Base-by-base conservation (phyloP, 148 eudicot species). In the Selenicereus undatus region DNA sequence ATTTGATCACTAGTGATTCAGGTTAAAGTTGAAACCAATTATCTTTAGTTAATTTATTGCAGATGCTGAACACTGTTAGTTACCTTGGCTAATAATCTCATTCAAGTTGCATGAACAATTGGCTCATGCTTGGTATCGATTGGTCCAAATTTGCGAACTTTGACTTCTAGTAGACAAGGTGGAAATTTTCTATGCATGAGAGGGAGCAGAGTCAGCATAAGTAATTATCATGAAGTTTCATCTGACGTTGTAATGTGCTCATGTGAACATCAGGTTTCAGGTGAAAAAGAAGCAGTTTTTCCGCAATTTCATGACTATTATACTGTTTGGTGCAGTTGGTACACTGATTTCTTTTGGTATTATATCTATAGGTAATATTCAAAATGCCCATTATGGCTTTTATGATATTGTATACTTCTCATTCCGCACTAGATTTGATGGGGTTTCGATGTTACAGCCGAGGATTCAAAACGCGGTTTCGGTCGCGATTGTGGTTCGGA, bases 281-380 rank as follows among this genome's bases (percentile, higher is more conserved):
- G 97, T 92, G 76, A 92, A 92, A 82, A 92, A 92, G 89, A 92
- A 92, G 84, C 92, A 89, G 52, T 92, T 92, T 83, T 92, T 92
- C 75, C 97, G 94, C 80, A 92, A 92, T 81, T 88, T 91, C 89
- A 86, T 87, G 86, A 92, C 94, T 70, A 92, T 92, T 54, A 87
- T 84, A 52, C 66, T 89, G 81, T 92, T 92, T 88, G 97, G 97
- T 77, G 92, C 90, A 6, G 51, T 92, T 83, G 97, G 97, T 74
- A 91, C 97, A 36, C 70, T 89, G 81, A 91, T 92, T 86, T 92
- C 97, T 30, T 91, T 91, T 78, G 84, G 78, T 82, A 87, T 88
- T 89, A 87, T 92, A 87, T 92, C 97, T 78, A 82, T 89, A 24
- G 97, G 97, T 92, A 87, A 48, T 50, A 1, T 51, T 74, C 20